Evolutionary conservation across 495 filamentous ascomycete genomes (phyloP), one percentile per base, ranked within the genome.

Genomic region (Bacidia rubella): DNA sequence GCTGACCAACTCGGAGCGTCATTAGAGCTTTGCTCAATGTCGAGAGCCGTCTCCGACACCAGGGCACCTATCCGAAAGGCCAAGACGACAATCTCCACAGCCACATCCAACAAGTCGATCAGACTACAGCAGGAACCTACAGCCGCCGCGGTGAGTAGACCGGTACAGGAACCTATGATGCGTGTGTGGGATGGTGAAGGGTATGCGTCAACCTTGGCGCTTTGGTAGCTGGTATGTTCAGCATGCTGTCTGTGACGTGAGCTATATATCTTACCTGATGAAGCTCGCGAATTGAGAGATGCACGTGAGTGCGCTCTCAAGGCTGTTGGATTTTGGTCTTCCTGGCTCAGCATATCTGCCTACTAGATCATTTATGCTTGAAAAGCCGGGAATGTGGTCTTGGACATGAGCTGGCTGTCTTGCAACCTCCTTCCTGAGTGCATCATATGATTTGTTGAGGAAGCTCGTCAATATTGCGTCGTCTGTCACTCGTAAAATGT

Each of bases 231-330:
- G 49, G 11, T 5, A 11, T 22, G 9, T 11, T 32, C 24, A 27
- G 19, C n/a, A 11, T 26, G 27, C 5, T 19, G 12, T 11, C 29
- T 24, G 1, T 22, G 23, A 20, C 24, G 2, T 39, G 21, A 47
- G 2, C 40, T 9, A 9, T n/a, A 17, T 21, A 20, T n/a, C 49
- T 47, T 4, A 87, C 82, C 84, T 77, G 55, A 90, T 83, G 57
- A 85, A 88, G 59, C 83, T 79, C 45, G 76, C 81, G 19, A 90
- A 59, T 61, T 90, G 85, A 39, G 81, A 74, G 46, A 83, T 77
- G 44, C 78, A 81, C 35, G 85, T 70, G 57, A 89, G 67, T 5
- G 79, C 79, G 57, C 80, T 83, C 61, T 88, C 69, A 71, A 64
- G 77, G 58, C 61, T 80, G 49, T 51, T 51, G 4, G 80, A 75